Base-by-base conservation (phyloP, 2,329 filamentous ascomycete species). In the Emericellopsis atlantica region DNA sequence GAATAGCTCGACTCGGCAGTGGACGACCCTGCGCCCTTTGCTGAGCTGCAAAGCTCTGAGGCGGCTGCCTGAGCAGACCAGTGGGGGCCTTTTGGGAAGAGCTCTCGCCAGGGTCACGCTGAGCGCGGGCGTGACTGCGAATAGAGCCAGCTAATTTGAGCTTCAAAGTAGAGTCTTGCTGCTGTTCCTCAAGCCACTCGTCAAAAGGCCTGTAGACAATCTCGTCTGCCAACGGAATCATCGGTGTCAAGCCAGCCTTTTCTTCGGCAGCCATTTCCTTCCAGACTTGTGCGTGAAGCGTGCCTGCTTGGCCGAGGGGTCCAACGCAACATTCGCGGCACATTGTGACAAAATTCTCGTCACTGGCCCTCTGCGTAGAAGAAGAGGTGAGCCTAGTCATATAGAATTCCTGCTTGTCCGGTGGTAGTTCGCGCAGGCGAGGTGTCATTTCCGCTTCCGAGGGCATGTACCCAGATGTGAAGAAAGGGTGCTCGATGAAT, bases 401-500 rank as follows among this genome's bases (percentile, higher is more conserved):
- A 48, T 77, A 77, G 46, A 81, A 81, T 36, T 73, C 66, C n/a
- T 73, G 62, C 16, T 62, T 62, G 14, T 76, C 70, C 2, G 78
- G 77, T 2, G 74, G 64, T 18, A 65, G 57, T 24, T 81, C 76
- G 35, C 76, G 67, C 7, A 81, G 57, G 38, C 71, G 72, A 5
- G 66, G 55, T 15, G 66, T 77, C 53, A 81, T 80, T 46, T 81
- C 76, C 34, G 66, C 60, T 15, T 70, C 55, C 9, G 63, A 58
- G 7, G 85, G 86, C 57, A 90, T 77, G 58, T 81, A 87, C 12
- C 84, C 84, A 24, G 79, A 72, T 40, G 74, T 76, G 66, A 92
- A 92, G 59, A 90, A 92, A 6, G 77, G 68, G 54, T 92, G 85
- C 48, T 84, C 76, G 33, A 90, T 80, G 51, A 92, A 89, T 37